A percentile compares a stretch with the other conserved stretches of the same genome.
phyloP scores from a whole-genome alignment of 2,329 filamentous ascomycete species.

The Aspergillus oerlinghausenensis region DNA sequence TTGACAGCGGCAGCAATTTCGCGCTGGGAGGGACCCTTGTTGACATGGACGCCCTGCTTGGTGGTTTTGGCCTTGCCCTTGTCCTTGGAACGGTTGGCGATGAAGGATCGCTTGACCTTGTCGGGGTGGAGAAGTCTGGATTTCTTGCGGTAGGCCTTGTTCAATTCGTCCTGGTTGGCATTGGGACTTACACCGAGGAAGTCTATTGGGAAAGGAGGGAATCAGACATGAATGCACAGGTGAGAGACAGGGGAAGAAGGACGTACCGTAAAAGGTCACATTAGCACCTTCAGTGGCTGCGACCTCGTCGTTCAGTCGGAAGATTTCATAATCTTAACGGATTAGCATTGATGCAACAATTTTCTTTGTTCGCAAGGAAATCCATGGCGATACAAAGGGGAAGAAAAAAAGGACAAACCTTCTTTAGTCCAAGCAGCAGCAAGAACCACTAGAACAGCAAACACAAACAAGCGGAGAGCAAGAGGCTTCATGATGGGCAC shows the following conservation, averaged over 20 bases:
- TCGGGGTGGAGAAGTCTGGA: constrained; percentile 82
- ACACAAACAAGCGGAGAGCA: constrained; percentile 59
- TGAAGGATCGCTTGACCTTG: constrained; percentile 84
- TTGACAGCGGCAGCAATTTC: constrained; percentile 78
- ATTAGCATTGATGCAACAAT: constrained; percentile 33
- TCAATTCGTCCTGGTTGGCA: constrained; percentile 81
- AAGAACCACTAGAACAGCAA: constrained; percentile 64
- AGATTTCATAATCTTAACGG: constrained; percentile 83
- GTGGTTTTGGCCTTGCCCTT: constrained; percentile 48
- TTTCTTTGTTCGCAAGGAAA: neutral
- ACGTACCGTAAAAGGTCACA: constrained; percentile 77
- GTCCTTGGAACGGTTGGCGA: constrained; percentile 61
- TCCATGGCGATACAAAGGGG: neutral
- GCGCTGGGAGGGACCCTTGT: constrained; percentile 65
- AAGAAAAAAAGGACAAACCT: constrained; percentile 50
- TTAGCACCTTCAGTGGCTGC: constrained; percentile 67
- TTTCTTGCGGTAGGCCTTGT: constrained; percentile 88
- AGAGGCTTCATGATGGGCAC: constrained; percentile 64
- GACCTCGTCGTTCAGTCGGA: constrained; percentile 87
- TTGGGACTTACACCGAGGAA: constrained; percentile 72
- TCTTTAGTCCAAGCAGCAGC: constrained; percentile 81
- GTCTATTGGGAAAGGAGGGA: constrained; percentile 42
- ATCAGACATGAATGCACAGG: constrained; percentile 1
- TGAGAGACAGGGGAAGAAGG: neutral
- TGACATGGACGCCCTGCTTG: constrained; percentile 60